phyloP scores from a whole-genome alignment of 176 grass and related monocot species.

The Oryza glumipatula region DNA sequence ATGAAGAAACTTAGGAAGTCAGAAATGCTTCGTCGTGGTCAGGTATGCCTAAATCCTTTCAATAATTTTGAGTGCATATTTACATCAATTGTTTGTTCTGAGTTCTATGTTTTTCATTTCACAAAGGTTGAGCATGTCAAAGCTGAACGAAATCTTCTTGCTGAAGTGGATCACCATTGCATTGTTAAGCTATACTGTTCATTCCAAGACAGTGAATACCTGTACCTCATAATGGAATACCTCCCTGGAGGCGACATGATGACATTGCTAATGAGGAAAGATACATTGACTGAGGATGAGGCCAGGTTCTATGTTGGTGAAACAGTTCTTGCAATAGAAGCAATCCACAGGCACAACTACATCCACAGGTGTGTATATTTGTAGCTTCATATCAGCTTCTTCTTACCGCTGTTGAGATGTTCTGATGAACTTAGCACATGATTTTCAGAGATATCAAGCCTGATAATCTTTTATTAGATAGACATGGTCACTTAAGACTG shows the following conservation, averaged over 20 bases:
- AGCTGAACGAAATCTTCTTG: constrained; percentile 98
- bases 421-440: constrained; percentile 33
- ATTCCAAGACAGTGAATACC: constrained; percentile 88
- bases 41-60: constrained; percentile 52
- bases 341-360: constrained; percentile 96
- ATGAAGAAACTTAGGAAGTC: constrained; percentile 99
- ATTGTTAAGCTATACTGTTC: constrained; percentile 97
- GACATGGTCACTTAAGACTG: constrained; percentile 88
- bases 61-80: constrained; percentile 26
- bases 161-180: constrained; percentile 94
- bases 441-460: constrained; percentile 96
- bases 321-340: constrained; percentile 86
- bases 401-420: background rate
- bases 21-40: constrained; percentile 98
- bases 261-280: constrained; percentile 98
- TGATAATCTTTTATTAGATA: constrained; percentile 96
- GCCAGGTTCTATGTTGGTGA: constrained; percentile 91
- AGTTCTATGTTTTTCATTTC: constrained; percentile 21
- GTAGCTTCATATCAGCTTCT: background rate
- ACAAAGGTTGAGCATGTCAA: constrained; percentile 95
- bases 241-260: constrained; percentile 97
- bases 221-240: constrained; percentile 99
- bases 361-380: constrained; percentile 77
- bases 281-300: constrained; percentile 82
- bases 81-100: background rate